Base-by-base conservation (phyloP, 495 filamentous ascomycete species). In the Eremomyces bilateralis region DNA sequence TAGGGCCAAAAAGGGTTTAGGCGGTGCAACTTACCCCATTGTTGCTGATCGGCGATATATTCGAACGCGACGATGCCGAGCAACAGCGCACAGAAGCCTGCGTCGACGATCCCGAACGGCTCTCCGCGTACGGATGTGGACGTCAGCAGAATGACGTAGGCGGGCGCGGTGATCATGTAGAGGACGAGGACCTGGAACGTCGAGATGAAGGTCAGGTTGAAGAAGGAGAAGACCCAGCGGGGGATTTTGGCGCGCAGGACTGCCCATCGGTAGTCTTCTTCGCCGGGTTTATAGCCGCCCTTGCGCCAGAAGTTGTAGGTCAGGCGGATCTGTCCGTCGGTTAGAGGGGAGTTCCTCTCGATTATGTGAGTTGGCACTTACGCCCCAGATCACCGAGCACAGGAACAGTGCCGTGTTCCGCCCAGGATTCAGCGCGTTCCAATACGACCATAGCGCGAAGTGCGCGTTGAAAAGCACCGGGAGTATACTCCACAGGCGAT, bases 291-390 rank as follows among this genome's bases (percentile, higher is more conserved):
- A 51, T 95, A 99, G 13, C 90, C 90, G 15, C 90, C 90, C 53
- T 80, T 90, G 33, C 90, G 76, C 77, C 78, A 93, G 53, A 92
- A 99, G 56, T 99, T 99, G 66, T 65, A 94, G 2, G 88, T 91
- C 48, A 99, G 59, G 25, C 90, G 76, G 33, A 60, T 38, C 73
- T 80, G 46, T 5, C 16, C 6, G n/a, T n/a, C n/a, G n/a, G n/a
- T n/a, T n/a, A n/a, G n/a, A n/a, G n/a, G n/a, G n/a, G n/a, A n/a
- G n/a, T n/a, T n/a, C n/a, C n/a, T n/a, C n/a, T n/a, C n/a, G n/a
- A n/a, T n/a, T n/a, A n/a, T n/a, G n/a, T n/a, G n/a, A n/a, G n/a
- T 11, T 16, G 3, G 18, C 3, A 51, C 79, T 57, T 63, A 85
- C 79, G 51, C 76, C 80, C 90, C 90, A 99, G 10, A 83, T 61